phyloP scores from a whole-genome alignment of 169 alveolate species.

The Cryptosporidium baileyi region DNA sequence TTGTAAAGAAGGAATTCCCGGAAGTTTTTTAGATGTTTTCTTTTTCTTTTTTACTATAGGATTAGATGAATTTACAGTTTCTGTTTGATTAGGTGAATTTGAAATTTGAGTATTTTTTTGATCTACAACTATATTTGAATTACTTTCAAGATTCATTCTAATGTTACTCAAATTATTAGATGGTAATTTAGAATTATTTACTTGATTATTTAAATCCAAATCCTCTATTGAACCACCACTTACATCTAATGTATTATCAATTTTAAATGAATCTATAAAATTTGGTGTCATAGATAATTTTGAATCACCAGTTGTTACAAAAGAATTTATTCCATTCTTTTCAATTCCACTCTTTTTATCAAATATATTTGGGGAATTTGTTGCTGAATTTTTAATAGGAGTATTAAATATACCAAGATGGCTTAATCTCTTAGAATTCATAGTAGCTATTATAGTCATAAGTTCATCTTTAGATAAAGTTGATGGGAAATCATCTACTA shows the following conservation, averaged over 20 bases:
- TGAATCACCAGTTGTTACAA: neutral
- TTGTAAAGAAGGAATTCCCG: conserved; percentile 50
- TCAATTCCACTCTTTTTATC: too few relatives aligned
- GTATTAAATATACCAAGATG: conserved; percentile 10
- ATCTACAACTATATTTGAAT: too few relatives aligned
- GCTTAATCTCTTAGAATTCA: neutral
- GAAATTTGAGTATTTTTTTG: neutral
- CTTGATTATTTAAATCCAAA: too few relatives aligned
- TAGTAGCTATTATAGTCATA: conserved; percentile 1
- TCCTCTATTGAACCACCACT: too few relatives aligned
- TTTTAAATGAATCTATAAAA: too few relatives aligned
- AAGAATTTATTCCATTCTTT: too few relatives aligned
- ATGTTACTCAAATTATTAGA: neutral
- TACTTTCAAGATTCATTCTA: neutral
- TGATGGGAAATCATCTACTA: conserved; percentile 29
- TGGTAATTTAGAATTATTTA: too few relatives aligned
- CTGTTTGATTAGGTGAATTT: neutral
- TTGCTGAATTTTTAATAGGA: too few relatives aligned
- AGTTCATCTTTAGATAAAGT: conserved; percentile 18
- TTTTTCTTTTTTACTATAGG: conserved; percentile 11
- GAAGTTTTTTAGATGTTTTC: conserved; percentile 40
- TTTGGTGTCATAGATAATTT: conserved; percentile 1
- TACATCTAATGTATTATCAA: too few relatives aligned
- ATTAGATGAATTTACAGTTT: neutral
- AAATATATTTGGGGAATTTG: too few relatives aligned